phyloP scores from a whole-genome alignment of 1,284 basidiomycete genomes.

The Puccinia horiana region DNA sequence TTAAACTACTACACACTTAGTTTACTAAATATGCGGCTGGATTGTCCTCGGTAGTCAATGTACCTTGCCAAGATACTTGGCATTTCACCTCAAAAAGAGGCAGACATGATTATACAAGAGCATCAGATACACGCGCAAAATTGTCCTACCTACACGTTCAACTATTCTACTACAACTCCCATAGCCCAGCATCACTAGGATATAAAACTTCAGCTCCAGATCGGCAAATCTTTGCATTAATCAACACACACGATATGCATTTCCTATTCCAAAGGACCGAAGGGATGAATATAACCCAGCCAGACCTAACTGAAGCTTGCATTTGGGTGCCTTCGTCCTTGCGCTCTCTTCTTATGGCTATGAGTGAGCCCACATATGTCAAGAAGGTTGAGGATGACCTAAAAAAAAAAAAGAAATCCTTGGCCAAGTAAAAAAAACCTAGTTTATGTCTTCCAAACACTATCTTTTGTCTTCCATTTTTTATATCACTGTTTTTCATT shows the following conservation, averaged over 20 bases:
- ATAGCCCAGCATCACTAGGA: neutral
- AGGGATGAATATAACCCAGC: constrained; percentile 5
- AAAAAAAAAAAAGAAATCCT: too few relatives aligned
- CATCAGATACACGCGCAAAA: neutral
- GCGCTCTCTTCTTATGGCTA: neutral
- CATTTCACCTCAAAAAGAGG: neutral
- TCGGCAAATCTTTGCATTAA: neutral
- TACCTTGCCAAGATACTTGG: neutral
- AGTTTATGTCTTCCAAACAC: too few relatives aligned
- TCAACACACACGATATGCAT: neutral
- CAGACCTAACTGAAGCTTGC: constrained; percentile 2
- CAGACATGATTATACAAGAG: neutral
- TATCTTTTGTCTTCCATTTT: too few relatives aligned
- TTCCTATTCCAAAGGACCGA: neutral
- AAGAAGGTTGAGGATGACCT: neutral
- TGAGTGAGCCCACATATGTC: neutral
- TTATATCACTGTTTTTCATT: too few relatives aligned
- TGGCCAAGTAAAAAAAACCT: too few relatives aligned
- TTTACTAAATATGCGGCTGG: neutral
- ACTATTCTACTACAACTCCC: neutral
- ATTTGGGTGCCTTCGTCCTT: neutral
- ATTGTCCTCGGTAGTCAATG: neutral
- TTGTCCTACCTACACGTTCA: neutral
- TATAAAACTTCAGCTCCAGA: neutral
- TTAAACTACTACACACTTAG: too few relatives aligned